Evolutionary conservation across 345 rosid genomes (phyloP).

Genomic region (Hirschfeldia incana): DNA sequence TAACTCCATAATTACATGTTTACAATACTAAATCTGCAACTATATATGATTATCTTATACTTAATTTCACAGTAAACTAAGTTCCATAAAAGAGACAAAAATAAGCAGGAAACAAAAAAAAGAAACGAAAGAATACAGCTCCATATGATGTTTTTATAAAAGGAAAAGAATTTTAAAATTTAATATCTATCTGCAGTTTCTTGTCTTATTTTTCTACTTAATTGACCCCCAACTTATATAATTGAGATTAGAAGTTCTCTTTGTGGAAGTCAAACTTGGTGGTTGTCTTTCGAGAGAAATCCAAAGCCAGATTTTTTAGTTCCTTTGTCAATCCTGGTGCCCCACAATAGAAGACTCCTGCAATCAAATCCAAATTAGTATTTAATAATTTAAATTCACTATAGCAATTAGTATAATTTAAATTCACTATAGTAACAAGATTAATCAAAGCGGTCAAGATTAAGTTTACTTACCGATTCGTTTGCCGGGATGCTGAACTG

Average conservation of each 20-base stretch:
- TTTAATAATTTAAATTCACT: background rate
- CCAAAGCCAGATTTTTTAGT: slow-evolving; percentile 61
- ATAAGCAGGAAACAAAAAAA: background rate
- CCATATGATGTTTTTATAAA: slow-evolving; percentile 10
- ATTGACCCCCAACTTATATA: background rate
- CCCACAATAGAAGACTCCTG: slow-evolving; percentile 97
- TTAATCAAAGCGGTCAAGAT: background rate
- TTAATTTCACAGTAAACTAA: background rate
- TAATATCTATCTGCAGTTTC: slow-evolving; percentile 21
- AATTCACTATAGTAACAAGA: background rate
- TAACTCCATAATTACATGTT: slow-evolving; percentile 27
- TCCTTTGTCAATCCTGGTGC: slow-evolving; percentile 70
- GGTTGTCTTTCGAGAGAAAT: slow-evolving; percentile 76
- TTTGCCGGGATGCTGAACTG: slow-evolving; percentile 55
- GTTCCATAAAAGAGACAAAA: background rate
- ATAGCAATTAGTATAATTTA: background rate
- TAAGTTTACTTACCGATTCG: slow-evolving; percentile 65
- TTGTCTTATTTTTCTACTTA: slow-evolving; percentile 14
- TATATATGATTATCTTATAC: slow-evolving; percentile 2
- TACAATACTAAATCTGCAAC: slow-evolving; percentile 13
- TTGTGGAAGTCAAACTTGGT: slow-evolving; percentile 92
- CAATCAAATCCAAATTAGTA: slow-evolving; percentile 25
- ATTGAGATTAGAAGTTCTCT: slow-evolving; percentile 64
- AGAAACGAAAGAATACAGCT: slow-evolving; percentile 23
- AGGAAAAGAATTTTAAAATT: slow-evolving; percentile 16